A percentile compares a stretch with the other conserved stretches of the same genome.
Conservation (phyloP, 2,329 filamentous ascomycete species). For the Cryphonectria naterciae region DNA sequence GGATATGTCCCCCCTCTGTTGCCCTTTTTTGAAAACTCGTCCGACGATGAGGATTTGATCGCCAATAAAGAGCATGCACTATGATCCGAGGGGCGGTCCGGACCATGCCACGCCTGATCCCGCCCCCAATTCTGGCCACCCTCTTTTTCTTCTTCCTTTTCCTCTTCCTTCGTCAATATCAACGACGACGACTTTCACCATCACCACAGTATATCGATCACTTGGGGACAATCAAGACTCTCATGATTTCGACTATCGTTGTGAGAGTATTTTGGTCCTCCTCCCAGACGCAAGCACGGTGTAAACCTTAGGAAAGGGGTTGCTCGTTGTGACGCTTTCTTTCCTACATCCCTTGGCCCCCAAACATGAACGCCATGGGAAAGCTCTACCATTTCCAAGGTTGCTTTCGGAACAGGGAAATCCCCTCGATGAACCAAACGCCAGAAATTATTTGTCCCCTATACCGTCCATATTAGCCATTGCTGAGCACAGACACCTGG, state of each 20-base stretch:
- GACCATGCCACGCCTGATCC: background rate
- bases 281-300: background rate
- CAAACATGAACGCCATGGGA: background rate
- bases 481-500: background rate
- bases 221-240: too few species aligned
- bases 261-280: too few species aligned
- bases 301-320: background rate
- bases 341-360: background rate
- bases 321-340: background rate
- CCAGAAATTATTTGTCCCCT: background rate
- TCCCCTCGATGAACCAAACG: background rate
- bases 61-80: background rate
- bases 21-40: background rate
- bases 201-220: background rate
- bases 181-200: background rate
- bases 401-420: background rate
- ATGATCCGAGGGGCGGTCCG: conserved; percentile 7
- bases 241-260: too few species aligned
- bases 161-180: background rate
- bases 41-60: background rate
- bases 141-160: background rate
- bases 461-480: too few species aligned
- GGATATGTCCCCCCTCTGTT: background rate
- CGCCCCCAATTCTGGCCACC: background rate
- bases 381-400: background rate